Percentiles rank a stretch among this genome's conserved stretches.
These are phyloP conservation scores for Papilionanthe hybrid DNA, from an alignment of 116 monocot species.

Conservation along the genomic window DNA sequence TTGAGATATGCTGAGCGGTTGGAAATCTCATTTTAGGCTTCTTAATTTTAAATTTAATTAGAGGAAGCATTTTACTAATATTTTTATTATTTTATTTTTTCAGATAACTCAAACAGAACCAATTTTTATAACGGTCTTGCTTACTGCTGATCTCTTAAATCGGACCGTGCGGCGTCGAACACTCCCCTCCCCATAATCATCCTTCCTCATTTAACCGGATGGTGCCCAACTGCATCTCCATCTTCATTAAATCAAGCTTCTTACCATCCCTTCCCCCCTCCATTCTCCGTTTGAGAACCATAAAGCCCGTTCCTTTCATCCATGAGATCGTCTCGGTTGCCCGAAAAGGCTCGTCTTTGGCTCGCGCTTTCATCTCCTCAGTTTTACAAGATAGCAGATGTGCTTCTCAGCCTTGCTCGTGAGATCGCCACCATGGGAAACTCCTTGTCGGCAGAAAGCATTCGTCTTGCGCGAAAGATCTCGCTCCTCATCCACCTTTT, in stretches of 20 bases:
- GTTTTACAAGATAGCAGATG: slow-evolving; percentile 6
- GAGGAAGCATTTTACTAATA: no score
- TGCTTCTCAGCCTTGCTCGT: slow-evolving; percentile 8
- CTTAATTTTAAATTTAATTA: no score
- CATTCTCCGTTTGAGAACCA: neutral
- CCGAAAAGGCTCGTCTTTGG: neutral
- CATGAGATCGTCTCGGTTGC: neutral
- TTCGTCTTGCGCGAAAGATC: slow-evolving; percentile 42
- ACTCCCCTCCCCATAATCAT: no score
- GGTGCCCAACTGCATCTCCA: neutral
- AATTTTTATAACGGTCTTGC: no score
- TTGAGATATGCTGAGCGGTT: no score
- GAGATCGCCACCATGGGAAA: slow-evolving; percentile 22
- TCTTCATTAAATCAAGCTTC: neutral
- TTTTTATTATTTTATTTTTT: no score
- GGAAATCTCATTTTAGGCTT: no score
- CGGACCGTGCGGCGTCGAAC: no score
- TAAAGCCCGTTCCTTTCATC: neutral
- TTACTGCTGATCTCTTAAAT: no score
- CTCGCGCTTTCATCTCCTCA: neutral
- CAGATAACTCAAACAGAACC: no score
- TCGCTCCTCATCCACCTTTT: slow-evolving; percentile 43
- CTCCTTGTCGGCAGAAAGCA: slow-evolving; percentile 3
- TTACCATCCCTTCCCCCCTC: no score
- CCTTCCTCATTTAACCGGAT: neutral